Evolutionary conservation across 371 early-diverging fungal genomes (phyloP).

Genomic region (Basidiobolus meristosporus): DNA sequence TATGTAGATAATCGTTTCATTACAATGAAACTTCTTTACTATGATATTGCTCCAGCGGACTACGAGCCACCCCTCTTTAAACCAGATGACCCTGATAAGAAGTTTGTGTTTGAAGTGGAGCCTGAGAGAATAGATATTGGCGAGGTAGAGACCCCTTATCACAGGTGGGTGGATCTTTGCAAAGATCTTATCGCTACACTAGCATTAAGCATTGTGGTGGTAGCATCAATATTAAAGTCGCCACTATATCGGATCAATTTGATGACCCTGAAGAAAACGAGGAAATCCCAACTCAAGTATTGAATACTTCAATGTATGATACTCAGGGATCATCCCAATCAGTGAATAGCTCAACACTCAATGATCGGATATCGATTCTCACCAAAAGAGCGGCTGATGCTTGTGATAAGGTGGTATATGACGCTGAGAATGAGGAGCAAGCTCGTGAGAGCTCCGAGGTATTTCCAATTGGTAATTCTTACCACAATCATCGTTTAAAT

Average conservation of each 20-base stretch:
- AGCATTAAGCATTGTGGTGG: no score
- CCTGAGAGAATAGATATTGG: constrained; percentile 13
- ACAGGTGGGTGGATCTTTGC: constrained; percentile 6
- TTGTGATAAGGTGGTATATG: no score
- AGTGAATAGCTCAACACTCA: no score
- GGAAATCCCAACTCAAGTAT: background rate
- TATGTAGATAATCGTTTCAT: constrained; percentile 11
- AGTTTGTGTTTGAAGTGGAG: constrained; percentile 8
- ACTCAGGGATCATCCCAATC: no score
- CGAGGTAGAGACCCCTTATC: constrained; percentile 14
- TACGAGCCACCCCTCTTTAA: constrained; percentile 25
- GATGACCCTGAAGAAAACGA: constrained; percentile 2
- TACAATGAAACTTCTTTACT: constrained; percentile 18
- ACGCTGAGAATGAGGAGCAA: no score
- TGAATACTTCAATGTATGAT: background rate
- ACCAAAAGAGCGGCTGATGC: no score
- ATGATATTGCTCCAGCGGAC: constrained; percentile 19
- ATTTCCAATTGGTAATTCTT: no score
- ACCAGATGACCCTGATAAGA: constrained; percentile 6
- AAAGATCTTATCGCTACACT: no score
- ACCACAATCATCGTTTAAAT: no score
- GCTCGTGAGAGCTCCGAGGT: no score
- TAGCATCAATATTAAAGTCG: constrained; percentile 2
- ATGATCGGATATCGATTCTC: no score
- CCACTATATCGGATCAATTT: constrained; percentile 6